Evolutionary conservation across 2,329 filamentous ascomycete species (phyloP).

Genomic region (Alternaria triticina): DNA sequence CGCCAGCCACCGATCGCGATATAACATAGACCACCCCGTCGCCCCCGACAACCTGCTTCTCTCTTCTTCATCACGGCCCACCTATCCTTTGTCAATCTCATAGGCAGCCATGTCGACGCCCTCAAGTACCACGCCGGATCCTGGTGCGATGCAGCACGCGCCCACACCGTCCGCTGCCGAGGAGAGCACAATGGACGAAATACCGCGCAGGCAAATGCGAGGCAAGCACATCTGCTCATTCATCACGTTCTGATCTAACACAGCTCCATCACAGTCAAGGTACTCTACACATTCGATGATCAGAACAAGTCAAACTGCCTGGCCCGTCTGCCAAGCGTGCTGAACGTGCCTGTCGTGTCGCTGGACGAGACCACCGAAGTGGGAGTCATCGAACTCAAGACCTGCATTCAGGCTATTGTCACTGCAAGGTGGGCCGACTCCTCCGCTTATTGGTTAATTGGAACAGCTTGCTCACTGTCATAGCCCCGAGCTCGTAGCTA

Average conservation of each 20-base stretch:
- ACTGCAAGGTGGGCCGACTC: slow-evolving; percentile 59
- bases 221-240: slow-evolving; percentile 40
- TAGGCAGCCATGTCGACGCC: slow-evolving; percentile 45
- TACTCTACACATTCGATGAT: slow-evolving; percentile 94
- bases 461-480: slow-evolving; percentile 38
- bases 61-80: slow-evolving; percentile 25
- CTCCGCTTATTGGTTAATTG: slow-evolving; percentile 13
- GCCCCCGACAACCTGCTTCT: slow-evolving; percentile 19
- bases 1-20: slow-evolving; percentile 46
- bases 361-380: slow-evolving; percentile 82
- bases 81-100: slow-evolving; percentile 18
- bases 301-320: slow-evolving; percentile 88
- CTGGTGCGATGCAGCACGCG: slow-evolving; percentile 30
- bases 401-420: slow-evolving; percentile 83
- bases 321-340: slow-evolving; percentile 79
- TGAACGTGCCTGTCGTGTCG: slow-evolving; percentile 79
- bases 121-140: slow-evolving; percentile 26
- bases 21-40: slow-evolving; percentile 35
- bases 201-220: slow-evolving; percentile 55
- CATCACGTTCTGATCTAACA: slow-evolving; percentile 24
- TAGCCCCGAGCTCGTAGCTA: slow-evolving; percentile 84
- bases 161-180: slow-evolving; percentile 27
- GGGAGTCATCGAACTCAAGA: slow-evolving; percentile 84
- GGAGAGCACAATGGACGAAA: slow-evolving; percentile 36
- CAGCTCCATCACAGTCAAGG: slow-evolving; percentile 72